phyloP scores from a whole-genome alignment of 106 monocot genomes.

The Phalaenopsis equestris region DNA sequence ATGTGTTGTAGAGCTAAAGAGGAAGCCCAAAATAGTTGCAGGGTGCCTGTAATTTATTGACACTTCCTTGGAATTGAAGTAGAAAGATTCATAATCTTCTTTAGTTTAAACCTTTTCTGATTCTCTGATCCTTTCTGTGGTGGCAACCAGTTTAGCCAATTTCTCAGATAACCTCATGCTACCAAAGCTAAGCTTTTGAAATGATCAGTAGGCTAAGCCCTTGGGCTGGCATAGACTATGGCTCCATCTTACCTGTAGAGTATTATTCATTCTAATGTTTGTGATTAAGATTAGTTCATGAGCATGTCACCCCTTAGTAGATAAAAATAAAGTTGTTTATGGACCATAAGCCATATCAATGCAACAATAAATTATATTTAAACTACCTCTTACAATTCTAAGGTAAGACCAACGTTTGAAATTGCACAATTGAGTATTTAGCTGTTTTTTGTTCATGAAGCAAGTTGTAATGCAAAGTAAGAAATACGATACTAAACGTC shows the following conservation, averaged over 20 bases:
- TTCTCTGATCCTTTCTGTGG: not conserved
- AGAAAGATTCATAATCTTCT: too few relatives aligned
- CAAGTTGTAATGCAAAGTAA: too few relatives aligned
- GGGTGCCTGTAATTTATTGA: too few relatives aligned
- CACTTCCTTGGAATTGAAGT: too few relatives aligned
- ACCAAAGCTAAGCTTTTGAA: not conserved
- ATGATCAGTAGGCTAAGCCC: not conserved
- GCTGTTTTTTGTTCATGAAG: too few relatives aligned
- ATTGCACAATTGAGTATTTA: too few relatives aligned
- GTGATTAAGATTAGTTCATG: not conserved
- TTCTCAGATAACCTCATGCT: not conserved
- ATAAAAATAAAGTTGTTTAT: not conserved
- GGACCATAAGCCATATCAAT: not conserved
- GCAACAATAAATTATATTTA: not conserved
- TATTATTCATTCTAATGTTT: not conserved
- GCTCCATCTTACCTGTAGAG: not conserved
- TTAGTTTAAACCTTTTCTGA: not conserved
- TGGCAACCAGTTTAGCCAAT: not conserved
- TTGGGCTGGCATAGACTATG: not conserved
- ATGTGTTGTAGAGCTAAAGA: too few relatives aligned
- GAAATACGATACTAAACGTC: too few relatives aligned
- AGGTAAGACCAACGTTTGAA: too few relatives aligned
- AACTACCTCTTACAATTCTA: not conserved
- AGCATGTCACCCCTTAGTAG: not conserved
- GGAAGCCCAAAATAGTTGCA: too few relatives aligned